phyloP scores from a whole-genome alignment of 2,329 filamentous ascomycete species.

The Xylariaceae sp. region DNA sequence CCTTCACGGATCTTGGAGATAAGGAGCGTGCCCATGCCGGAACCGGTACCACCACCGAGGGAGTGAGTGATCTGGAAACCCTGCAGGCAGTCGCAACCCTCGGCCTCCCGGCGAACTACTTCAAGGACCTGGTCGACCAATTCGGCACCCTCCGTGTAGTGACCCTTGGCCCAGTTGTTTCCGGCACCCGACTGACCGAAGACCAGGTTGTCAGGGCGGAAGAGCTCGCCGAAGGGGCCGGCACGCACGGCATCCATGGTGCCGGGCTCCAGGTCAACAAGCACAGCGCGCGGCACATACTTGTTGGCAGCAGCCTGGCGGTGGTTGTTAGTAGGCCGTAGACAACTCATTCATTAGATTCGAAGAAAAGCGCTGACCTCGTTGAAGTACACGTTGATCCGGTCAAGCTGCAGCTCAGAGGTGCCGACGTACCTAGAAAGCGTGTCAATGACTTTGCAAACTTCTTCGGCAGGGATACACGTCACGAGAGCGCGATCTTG shows the following conservation, averaged over 20 bases:
- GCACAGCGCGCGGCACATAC: slow-evolving; percentile 97
- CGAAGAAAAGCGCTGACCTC: slow-evolving; percentile 40
- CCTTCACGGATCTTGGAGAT: slow-evolving; percentile 99
- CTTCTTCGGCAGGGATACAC: too few species aligned
- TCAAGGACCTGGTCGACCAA: slow-evolving; percentile 97
- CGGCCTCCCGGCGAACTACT: slow-evolving; percentile 96
- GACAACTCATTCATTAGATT: not conserved
- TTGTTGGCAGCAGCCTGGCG: slow-evolving; percentile 88
- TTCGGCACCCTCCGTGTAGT: slow-evolving; percentile 99
- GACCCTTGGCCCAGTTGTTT: slow-evolving; percentile 99
- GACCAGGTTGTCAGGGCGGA: slow-evolving; percentile 99
- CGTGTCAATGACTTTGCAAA: slow-evolving; percentile 33
- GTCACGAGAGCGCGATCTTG: too few species aligned
- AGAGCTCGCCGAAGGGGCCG: slow-evolving; percentile 96
- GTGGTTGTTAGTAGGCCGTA: not conserved
- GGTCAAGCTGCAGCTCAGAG: slow-evolving; percentile 98
- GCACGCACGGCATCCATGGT: slow-evolving; percentile 99
- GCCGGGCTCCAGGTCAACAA: slow-evolving; percentile 98
- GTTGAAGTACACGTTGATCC: slow-evolving; percentile 99
- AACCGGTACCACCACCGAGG: slow-evolving; percentile 99
- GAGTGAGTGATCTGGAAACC: slow-evolving; percentile 99
- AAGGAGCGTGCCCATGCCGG: slow-evolving; percentile 98
- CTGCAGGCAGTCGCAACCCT: slow-evolving; percentile 98
- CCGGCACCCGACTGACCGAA: slow-evolving; percentile 99
- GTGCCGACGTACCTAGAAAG: slow-evolving; percentile 83